These are phyloP conservation scores for Neonectria sp. DNA, from an alignment of 2,329 filamentous ascomycete species.

Conservation along the genomic window DNA sequence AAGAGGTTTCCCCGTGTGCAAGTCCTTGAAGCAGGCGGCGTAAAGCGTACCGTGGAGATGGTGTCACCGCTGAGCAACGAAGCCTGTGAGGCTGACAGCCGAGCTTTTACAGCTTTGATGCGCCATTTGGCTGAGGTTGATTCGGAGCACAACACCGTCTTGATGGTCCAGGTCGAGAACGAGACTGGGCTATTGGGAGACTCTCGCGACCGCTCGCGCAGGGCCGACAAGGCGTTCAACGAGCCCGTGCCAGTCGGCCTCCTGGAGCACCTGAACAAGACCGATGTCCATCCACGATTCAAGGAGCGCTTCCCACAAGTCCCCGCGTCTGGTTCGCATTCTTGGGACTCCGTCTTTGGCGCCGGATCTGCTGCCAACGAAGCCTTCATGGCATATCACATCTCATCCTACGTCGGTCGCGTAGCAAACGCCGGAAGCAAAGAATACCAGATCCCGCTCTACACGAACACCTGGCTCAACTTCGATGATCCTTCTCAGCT, in stretches of 20 bases:
- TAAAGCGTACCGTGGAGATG: slow-evolving; percentile 52
- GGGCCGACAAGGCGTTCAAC: slow-evolving; percentile 59
- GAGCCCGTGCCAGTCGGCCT: slow-evolving; percentile 50
- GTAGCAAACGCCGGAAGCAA: slow-evolving; percentile 54
- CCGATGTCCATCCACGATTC: slow-evolving; percentile 49
- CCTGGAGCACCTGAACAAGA: slow-evolving; percentile 43
- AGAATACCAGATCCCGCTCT: slow-evolving; percentile 52
- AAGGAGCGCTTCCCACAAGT: slow-evolving; percentile 45
- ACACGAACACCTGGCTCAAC: slow-evolving; percentile 57
- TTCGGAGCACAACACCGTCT: slow-evolving; percentile 61
- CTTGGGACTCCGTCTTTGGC: slow-evolving; percentile 55
- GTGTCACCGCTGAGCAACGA: slow-evolving; percentile 50
- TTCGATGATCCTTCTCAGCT: slow-evolving; percentile 50
- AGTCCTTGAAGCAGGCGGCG: slow-evolving; percentile 51
- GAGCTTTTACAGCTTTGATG: slow-evolving; percentile 52
- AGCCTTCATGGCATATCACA: slow-evolving; percentile 56
- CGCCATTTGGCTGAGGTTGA: slow-evolving; percentile 59
- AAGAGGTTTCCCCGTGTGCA: slow-evolving; percentile 55
- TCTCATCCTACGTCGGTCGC: slow-evolving; percentile 51
- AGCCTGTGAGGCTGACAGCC: slow-evolving; percentile 50
- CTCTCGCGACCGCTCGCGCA: slow-evolving; percentile 61
- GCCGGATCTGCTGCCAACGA: slow-evolving; percentile 49
- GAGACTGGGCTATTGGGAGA: slow-evolving; percentile 68
- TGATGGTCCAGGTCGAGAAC: slow-evolving; percentile 73
- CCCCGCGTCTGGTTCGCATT: slow-evolving; percentile 42